These are phyloP conservation scores for Dimargaris xerosporica DNA, from an alignment of 192 early-diverging fungal species.

Conservation along the genomic window DNA sequence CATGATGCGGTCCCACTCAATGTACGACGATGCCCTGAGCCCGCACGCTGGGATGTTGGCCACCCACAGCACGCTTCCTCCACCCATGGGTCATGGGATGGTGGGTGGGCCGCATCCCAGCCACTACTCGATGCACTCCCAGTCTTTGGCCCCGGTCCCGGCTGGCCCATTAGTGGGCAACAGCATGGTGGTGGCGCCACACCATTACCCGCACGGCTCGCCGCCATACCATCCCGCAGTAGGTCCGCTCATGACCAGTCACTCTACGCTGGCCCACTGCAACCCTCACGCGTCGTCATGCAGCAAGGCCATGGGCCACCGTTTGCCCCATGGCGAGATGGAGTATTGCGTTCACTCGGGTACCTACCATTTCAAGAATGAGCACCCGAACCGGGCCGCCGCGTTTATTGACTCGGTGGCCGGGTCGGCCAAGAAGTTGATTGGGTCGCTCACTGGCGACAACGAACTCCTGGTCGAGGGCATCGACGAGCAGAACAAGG, in stretches of 20 bases:
- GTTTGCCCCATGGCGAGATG: background rate
- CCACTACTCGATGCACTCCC: too few relatives aligned
- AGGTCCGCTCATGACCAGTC: background rate
- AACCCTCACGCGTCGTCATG: background rate
- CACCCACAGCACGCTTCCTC: too few relatives aligned
- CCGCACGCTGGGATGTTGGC: too few relatives aligned
- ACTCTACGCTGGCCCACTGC: background rate
- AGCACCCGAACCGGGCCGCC: constrained; percentile 1
- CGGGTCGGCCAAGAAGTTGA: constrained; percentile 2
- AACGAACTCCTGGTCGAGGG: constrained; percentile 2
- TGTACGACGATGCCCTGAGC: too few relatives aligned
- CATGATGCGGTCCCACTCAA: too few relatives aligned
- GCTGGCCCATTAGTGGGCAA: background rate
- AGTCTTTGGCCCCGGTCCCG: too few relatives aligned
- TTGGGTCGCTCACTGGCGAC: background rate
- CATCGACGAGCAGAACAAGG: background rate
- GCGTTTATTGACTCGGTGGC: constrained; percentile 1
- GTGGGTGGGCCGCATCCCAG: too few relatives aligned
- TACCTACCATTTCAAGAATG: background rate
- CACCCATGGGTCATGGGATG: too few relatives aligned
- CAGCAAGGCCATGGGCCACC: background rate
- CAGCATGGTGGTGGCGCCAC: background rate
- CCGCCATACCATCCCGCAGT: background rate
- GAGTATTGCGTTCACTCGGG: background rate
- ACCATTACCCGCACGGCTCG: background rate